Evolutionary conservation across 73 alveolate species (phyloP), one percentile per base, ranked within the genome.

Genomic region (Urostyla sp.): DNA sequence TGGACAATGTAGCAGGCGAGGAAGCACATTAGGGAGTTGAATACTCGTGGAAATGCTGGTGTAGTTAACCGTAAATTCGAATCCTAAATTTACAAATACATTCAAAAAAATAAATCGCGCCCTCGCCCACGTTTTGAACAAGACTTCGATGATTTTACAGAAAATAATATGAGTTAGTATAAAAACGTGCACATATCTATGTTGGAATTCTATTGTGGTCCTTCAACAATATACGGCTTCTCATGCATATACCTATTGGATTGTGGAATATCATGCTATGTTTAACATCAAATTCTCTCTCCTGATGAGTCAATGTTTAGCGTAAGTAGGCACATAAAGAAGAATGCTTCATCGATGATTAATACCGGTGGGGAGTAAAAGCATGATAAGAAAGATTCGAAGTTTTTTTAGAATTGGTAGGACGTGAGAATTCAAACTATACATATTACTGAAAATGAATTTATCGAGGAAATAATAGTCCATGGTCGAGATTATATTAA

Each of bases 21-120:
- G 23, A 63, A 63, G 60, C 16, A 60, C 10, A 63, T 63, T 27
- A 63, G 79, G 44, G 79, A 63, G 23, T 34, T 63, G 79, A 63
- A 63, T 21, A 43, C 79, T n/a, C n/a, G n/a, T n/a, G n/a, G 27
- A 63, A 63, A 24, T 63, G 61, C n/a, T 5, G 59, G 26, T 20
- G 34, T 63, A 38, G 79, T 63, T 3, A 63, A 40, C 28, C 26
- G 28, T 16, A 24, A 63, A 21, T 63, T 63, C 20, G 43, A 43
- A 10, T 23, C 79, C 79, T 1, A 60, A 60, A 10, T 44, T 63
- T 8, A n/a, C n/a, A n/a, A n/a, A n/a, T 63, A 43, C 44, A 38
- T 40, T n/a, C 61, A 63, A 20, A 24, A 43, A 8, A 60, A 63
- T 24, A 1, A 16, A 8, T 63, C 79, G 1, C 18, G 6, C 20